Evolutionary conservation across 257 asterid genomes (phyloP).

Genomic region (Ligustrum vulgare): DNA sequence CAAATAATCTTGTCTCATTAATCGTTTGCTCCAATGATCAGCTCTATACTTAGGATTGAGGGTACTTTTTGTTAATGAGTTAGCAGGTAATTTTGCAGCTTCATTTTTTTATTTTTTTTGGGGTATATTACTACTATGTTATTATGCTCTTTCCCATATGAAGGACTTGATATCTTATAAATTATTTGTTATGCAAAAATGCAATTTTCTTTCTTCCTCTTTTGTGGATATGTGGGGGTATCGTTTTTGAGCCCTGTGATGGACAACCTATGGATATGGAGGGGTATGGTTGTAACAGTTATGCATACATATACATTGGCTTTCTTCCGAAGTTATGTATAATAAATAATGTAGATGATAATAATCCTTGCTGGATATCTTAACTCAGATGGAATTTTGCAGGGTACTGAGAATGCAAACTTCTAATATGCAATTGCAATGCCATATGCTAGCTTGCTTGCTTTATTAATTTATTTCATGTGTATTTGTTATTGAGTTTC

Average conservation of each 20-base stretch:
- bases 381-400: too few species aligned
- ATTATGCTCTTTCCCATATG: background rate
- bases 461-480: too few species aligned
- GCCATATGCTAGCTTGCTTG: too few species aligned
- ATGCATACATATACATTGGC: slow-evolving; percentile 14
- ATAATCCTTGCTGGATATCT: too few species aligned
- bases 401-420: too few species aligned
- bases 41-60: slow-evolving; percentile 87
- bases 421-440: too few species aligned
- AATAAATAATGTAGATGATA: slow-evolving; percentile 5
- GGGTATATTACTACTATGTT: background rate
- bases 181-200: slow-evolving; percentile 58
- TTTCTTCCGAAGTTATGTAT: slow-evolving; percentile 11
- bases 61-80: slow-evolving; percentile 79
- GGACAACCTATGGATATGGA: slow-evolving; percentile 99
- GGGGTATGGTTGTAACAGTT: slow-evolving; percentile 59
- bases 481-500: too few species aligned
- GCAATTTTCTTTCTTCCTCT: slow-evolving; percentile 86
- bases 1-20: slow-evolving; percentile 14
- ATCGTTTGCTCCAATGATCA: slow-evolving; percentile 32
- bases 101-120: background rate
- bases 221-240: slow-evolving; percentile 87
- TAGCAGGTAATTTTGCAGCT: slow-evolving; percentile 56
- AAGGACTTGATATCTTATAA: slow-evolving; percentile 22
- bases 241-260: slow-evolving; percentile 93